Evolutionary conservation across 2,329 filamentous ascomycete genomes (phyloP), one percentile per base, ranked within the genome.

Genomic region (Venturia carpophila): DNA sequence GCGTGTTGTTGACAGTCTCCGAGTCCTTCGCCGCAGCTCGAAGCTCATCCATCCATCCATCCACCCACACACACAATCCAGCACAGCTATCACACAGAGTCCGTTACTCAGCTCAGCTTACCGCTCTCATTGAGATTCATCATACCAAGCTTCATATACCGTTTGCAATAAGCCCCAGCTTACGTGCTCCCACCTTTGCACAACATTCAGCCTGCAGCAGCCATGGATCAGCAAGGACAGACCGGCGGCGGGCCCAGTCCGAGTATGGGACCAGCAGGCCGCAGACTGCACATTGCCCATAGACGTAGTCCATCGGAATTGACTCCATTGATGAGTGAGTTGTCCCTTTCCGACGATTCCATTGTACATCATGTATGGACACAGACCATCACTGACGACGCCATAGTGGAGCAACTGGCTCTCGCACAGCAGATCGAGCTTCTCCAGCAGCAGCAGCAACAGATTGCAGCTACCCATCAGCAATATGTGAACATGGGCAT

Each of bases 401-500:
- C 66, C 66, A 64, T 68, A 96, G 92, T 97, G 90, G 93, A 97
- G 82, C 92, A 97, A 84, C 86, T 96, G 75, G 91, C 91, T 75
- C 92, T 97, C 75, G 92, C 96, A 80, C 93, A 97, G 81, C 93
- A 97, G 79, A 97, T 97, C 74, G 93, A 97, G 79, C 84, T 95
- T 75, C 84, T 97, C 73, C 93, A 97, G 80, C 92, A 96, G 77
- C 94, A 97, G 77, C 94, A 97, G 76, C 92, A 97, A 78, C 92
- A 97, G 76, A 95, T 97, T 74, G 91, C 95, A 79, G 91, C 91
- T 71, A 94, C 91, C 69, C 92, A 97, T 74, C 92, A 97, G 79
- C 93, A 97, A 79, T 97, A 96, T 81, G 89, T 96, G 73, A 96
- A 94, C 77, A 92, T 97, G 90, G 91, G 91, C 76, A 92, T 97